Base-by-base conservation (phyloP, 2,329 filamentous ascomycete genomes). In the Penicillium sp. region DNA sequence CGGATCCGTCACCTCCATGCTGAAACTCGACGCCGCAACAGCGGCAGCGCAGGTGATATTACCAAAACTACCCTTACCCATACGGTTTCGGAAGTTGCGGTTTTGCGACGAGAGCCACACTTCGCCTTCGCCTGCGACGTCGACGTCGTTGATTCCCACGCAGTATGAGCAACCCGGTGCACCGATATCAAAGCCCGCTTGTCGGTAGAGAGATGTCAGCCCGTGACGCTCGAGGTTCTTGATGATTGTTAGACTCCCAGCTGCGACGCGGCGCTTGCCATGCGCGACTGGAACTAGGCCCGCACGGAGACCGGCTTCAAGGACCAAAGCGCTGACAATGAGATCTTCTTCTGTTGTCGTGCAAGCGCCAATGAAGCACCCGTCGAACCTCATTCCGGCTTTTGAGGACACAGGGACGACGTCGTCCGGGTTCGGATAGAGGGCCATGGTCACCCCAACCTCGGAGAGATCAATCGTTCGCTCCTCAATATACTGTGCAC, bases 281-380 rank as follows among this genome's bases (percentile, higher is more conserved):
- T 19, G 38, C 35, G 35, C 9, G 6, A 29, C 41, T 17, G 23
- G 38, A 21, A 6, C 29, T 6, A 56, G 2, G n/a, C 53, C 53
- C 3, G 11, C 15, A 3, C 29, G 41, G 7, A 56, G n/a, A 8
- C 53, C 53, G 2, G 23, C 53, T 47, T 56, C 53, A 5, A 56
- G 53, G 7, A 56, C 53, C 23, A 56, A 19, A 1, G 53, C 53
- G 41, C 21, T 41, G 19, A 47, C 15, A 8, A 56, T 31, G 9
- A 56, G 53, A 1, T 56, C 53, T 31, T 56, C 53, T 29, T 56
- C 53, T 35, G 53, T 56, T 3, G 53, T 56, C 8, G 53, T 56
- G 23, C 53, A 56, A 7, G 53, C 53, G 2, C 53, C 53, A 17
- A 56, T 56, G 15, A 56, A 56, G 41, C 53, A 56, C 1, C 53